Evolutionary conservation across 2,329 filamentous ascomycete genomes (phyloP).

Genomic region (Fusarium sp.): DNA sequence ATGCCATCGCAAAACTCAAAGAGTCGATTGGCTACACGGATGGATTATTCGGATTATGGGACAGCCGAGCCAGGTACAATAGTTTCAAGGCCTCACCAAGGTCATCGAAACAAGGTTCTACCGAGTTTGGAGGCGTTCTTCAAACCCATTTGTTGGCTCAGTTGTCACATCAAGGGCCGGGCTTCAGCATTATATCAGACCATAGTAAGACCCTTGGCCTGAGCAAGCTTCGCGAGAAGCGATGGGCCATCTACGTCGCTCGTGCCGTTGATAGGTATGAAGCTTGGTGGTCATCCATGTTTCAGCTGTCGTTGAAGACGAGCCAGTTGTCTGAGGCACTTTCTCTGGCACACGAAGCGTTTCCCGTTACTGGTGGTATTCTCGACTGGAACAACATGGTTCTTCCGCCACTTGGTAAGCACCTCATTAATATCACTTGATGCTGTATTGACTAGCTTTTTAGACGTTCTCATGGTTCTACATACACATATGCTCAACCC

Average conservation of each 20-base stretch:
- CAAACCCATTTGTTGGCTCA: not conserved
- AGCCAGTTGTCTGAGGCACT: not conserved
- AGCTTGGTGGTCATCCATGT: slow-evolving; percentile 62
- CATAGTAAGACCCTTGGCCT: slow-evolving; percentile 49
- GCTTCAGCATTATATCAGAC: not conserved
- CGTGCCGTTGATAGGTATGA: slow-evolving; percentile 72
- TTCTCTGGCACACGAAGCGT: not conserved
- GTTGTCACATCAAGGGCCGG: not conserved
- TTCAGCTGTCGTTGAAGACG: not conserved
- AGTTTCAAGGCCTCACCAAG: not conserved
- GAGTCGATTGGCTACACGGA: slow-evolving; percentile 69
- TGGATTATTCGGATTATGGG: slow-evolving; percentile 68
- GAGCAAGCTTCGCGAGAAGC: slow-evolving; percentile 69
- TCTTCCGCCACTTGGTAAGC: not conserved
- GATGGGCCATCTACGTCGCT: slow-evolving; percentile 73
- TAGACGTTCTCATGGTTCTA: slow-evolving; percentile 78
- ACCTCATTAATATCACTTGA: not conserved
- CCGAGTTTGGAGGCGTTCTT: not conserved
- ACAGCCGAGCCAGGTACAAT: slow-evolving; percentile 48
- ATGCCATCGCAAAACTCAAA: slow-evolving; percentile 70
- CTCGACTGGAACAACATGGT: not conserved
- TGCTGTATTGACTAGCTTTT: not conserved
- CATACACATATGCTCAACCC: slow-evolving; percentile 78
- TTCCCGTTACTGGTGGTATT: not conserved
- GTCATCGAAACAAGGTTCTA: too few species aligned